Evolutionary conservation across 495 filamentous ascomycete genomes (phyloP).

Genomic region (Daldinia loculata): DNA sequence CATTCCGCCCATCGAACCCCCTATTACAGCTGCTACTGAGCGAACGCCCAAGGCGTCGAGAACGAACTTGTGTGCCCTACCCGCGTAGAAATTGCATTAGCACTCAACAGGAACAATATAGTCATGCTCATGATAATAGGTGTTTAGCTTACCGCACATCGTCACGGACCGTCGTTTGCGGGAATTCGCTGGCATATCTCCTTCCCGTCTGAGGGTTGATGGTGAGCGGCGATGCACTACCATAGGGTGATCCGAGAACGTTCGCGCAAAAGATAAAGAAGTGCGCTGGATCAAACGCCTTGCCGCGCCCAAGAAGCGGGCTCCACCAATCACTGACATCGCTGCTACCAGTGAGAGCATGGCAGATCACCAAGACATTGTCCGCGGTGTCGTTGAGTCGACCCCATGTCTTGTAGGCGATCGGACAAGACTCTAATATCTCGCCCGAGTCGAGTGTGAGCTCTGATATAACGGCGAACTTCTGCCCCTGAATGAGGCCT

Average conservation of each 20-base stretch:
- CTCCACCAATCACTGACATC: slow-evolving; percentile 52
- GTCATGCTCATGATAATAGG: background rate
- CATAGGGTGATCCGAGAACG: slow-evolving; percentile 51
- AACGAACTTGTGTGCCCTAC: slow-evolving; percentile 48
- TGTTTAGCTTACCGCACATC: slow-evolving; percentile 47
- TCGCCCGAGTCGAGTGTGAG: slow-evolving; percentile 51
- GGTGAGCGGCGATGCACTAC: slow-evolving; percentile 47
- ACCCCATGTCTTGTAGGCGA: slow-evolving; percentile 54
- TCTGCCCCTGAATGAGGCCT: slow-evolving; percentile 46
- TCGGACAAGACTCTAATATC: slow-evolving; percentile 40
- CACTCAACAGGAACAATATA: background rate
- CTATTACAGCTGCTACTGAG: slow-evolving; percentile 48
- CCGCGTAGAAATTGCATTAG: slow-evolving; percentile 6
- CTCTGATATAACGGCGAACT: slow-evolving; percentile 43
- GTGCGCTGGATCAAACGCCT: slow-evolving; percentile 48
- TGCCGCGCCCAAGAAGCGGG: slow-evolving; percentile 45
- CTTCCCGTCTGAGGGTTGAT: slow-evolving; percentile 41
- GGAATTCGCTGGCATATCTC: slow-evolving; percentile 50
- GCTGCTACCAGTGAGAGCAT: slow-evolving; percentile 52
- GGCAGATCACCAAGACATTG: slow-evolving; percentile 51
- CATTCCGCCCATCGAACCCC: slow-evolving; percentile 54
- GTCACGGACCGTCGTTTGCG: slow-evolving; percentile 51
- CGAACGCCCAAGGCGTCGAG: slow-evolving; percentile 49
- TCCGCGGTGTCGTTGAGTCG: slow-evolving; percentile 43
- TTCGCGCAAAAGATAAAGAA: slow-evolving; percentile 53